Conservation (phyloP, 768 basidiomycete species). For the Pleurotus giganteus region DNA sequence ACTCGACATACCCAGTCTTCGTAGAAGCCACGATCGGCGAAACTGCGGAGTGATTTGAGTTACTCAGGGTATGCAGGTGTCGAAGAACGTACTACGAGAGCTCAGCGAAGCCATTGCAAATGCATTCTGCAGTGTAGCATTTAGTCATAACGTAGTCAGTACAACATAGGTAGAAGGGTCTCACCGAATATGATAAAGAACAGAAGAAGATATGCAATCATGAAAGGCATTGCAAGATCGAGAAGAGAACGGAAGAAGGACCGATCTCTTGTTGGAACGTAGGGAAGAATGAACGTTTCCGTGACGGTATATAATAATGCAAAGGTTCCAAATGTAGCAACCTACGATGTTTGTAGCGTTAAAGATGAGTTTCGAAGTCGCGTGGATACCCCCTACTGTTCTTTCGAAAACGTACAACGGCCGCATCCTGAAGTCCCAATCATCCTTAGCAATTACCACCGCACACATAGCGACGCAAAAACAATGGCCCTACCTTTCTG, state of each 20-base stretch:
- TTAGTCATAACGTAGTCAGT: not conserved
- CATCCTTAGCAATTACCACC: not conserved
- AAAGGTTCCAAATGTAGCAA: slow-evolving; percentile 96
- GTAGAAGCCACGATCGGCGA: slow-evolving; percentile 97
- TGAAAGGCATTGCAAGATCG: slow-evolving; percentile 89
- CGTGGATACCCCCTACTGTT: slow-evolving; percentile 38
- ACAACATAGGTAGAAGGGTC: slow-evolving; percentile 14
- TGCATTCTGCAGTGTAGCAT: slow-evolving; percentile 67
- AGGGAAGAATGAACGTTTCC: slow-evolving; percentile 91
- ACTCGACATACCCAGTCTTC: slow-evolving; percentile 83
- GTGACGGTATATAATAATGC: slow-evolving; percentile 90
- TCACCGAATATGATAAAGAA: slow-evolving; percentile 85
- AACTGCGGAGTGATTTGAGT: slow-evolving; percentile 41
- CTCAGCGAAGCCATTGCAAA: slow-evolving; percentile 95
- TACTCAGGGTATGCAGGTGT: not conserved
- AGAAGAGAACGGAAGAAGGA: slow-evolving; percentile 75
- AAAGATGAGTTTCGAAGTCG: slow-evolving; percentile 32
- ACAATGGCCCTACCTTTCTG: slow-evolving; percentile 56
- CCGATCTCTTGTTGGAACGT: slow-evolving; percentile 63
- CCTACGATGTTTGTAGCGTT: slow-evolving; percentile 46
- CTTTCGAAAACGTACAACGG: slow-evolving; percentile 83
- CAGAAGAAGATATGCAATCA: slow-evolving; percentile 85
- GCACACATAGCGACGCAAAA: not conserved
- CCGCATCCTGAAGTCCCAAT: slow-evolving; percentile 46
- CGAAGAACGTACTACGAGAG: slow-evolving; percentile 70